Evolutionary conservation across 2,329 filamentous ascomycete species (phyloP).

Genomic region (Colletotrichum euphorbiae): DNA sequence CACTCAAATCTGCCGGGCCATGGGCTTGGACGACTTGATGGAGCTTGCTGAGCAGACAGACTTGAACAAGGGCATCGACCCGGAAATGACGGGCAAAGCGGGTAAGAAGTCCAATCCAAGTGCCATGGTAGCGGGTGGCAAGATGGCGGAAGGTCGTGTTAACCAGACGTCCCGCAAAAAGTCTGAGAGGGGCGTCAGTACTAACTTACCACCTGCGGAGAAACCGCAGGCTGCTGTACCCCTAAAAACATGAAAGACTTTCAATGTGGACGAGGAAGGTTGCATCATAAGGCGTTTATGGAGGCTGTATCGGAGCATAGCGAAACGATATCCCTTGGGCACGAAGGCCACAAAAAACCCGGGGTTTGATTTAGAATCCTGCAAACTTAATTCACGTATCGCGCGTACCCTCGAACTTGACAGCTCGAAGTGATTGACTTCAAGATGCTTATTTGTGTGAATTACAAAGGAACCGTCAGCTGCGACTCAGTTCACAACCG

Average conservation of each 20-base stretch:
- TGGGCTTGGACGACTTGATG: conserved; percentile 74
- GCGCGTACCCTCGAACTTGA: neutral
- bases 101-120: conserved; percentile 51
- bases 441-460: conserved; percentile 25
- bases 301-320: conserved; percentile 29
- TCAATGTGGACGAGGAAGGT: neutral
- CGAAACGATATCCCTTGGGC: conserved; percentile 22
- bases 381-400: neutral
- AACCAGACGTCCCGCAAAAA: conserved; percentile 40
- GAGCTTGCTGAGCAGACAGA: conserved; percentile 76
- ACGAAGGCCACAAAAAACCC: neutral
- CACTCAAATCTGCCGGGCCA: conserved; percentile 70
- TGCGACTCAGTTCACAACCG: conserved; percentile 39
- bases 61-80: conserved; percentile 68
- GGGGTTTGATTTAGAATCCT: conserved; percentile 18
- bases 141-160: conserved; percentile 51
- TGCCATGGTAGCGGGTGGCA: conserved; percentile 62
- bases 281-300: conserved; percentile 38
- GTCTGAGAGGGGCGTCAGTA: conserved; percentile 49
- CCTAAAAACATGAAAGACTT: conserved; percentile 24
- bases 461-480: conserved; percentile 40
- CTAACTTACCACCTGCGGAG: neutral
- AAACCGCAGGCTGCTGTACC: conserved; percentile 44
- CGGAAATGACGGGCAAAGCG: conserved; percentile 54
- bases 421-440: neutral